A percentile compares a stretch with the other conserved stretches of the same genome.
Evolutionary conservation across 139 green algal species (phyloP).

Genomic region (Chlamydomonas sp.): DNA sequence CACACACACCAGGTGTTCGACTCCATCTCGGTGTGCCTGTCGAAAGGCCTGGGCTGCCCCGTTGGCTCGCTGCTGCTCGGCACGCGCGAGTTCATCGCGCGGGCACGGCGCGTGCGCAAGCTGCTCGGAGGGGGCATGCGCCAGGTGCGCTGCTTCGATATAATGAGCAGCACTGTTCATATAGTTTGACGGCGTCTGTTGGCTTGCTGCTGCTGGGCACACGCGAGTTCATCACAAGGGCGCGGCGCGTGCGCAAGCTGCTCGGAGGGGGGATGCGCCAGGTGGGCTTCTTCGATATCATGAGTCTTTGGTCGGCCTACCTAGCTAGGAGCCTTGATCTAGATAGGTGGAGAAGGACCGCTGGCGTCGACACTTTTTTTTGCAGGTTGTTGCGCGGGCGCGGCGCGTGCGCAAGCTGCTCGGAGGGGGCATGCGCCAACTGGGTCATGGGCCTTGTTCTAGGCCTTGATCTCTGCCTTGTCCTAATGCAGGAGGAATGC

Average conservation of each 20-base stretch:
- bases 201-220: slow-evolving; percentile 52
- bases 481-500: too few species aligned
- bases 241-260: slow-evolving; percentile 49
- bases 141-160: slow-evolving; percentile 36
- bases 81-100: slow-evolving; percentile 35
- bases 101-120: slow-evolving; percentile 47
- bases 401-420: slow-evolving; percentile 53
- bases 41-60: slow-evolving; percentile 59
- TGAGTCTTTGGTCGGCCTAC: too few species aligned
- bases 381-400: slow-evolving; percentile 41
- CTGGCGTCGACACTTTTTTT: too few species aligned
- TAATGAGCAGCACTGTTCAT: neutral
- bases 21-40: slow-evolving; percentile 58
- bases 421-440: slow-evolving; percentile 64
- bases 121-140: slow-evolving; percentile 63
- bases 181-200: too few species aligned
- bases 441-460: too few species aligned
- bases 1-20: slow-evolving; percentile 35
- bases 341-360: too few species aligned
- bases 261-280: slow-evolving; percentile 67
- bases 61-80: slow-evolving; percentile 56
- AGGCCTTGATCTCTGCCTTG: too few species aligned
- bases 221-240: slow-evolving; percentile 38
- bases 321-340: too few species aligned
- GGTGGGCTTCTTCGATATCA: slow-evolving; percentile 49